These are phyloP conservation scores for Claviceps africana DNA, from an alignment of 2,329 filamentous ascomycete genomes.

Conservation along the genomic window DNA sequence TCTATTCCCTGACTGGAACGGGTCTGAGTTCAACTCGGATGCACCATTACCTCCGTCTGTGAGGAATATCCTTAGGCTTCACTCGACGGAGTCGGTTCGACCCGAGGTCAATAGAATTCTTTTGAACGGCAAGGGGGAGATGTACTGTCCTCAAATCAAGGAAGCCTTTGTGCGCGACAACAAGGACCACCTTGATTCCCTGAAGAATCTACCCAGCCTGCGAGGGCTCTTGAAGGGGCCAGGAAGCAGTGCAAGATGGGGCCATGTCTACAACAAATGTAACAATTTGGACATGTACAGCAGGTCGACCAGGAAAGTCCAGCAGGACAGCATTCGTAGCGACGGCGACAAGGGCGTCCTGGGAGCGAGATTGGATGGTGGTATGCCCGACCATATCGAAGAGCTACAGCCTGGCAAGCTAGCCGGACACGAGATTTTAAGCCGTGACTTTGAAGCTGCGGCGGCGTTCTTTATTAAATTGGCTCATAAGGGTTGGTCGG, in stretches of 20 bases:
- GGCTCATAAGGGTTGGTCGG: conserved; percentile 4
- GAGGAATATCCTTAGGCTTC: conserved; percentile 10
- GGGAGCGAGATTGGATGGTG: conserved; percentile 4
- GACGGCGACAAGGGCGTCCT: not conserved
- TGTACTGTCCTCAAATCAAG: conserved; percentile 1
- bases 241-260: not conserved
- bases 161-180: conserved; percentile 11
- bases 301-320: not conserved
- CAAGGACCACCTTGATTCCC: conserved; percentile 16
- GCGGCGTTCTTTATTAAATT: conserved; percentile 1
- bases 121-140: conserved; percentile 7
- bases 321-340: not conserved
- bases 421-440: not conserved
- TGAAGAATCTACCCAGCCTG: conserved; percentile 17
- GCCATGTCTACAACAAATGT: conserved; percentile 3
- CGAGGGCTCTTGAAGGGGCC: conserved; percentile 6
- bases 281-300: conserved; percentile 12
- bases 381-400: conserved; percentile 9
- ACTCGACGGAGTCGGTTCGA: conserved; percentile 7
- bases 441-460: conserved; percentile 3
- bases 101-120: not conserved
- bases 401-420: conserved; percentile 8
- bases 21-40: conserved; percentile 15
- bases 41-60: conserved; percentile 15
- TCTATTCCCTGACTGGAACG: conserved; percentile 17